A percentile compares a stretch with the other conserved stretches of the same genome.
Conservation (phyloP, 2,329 filamentous ascomycete genomes). For the Ophiostoma tasmaniense region DNA sequence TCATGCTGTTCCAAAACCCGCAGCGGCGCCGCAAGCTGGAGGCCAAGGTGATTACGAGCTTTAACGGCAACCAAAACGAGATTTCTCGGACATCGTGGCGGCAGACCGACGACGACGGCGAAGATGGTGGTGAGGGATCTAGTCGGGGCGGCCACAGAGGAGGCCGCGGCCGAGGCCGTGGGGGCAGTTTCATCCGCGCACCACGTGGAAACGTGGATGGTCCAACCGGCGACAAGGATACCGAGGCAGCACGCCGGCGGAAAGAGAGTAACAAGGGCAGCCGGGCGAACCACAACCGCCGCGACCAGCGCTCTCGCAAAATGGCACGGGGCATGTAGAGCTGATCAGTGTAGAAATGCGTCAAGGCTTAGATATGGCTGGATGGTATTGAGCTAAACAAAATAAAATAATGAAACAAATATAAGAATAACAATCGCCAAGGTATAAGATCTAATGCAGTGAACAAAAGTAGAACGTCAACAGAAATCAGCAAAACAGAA, state of each 20-base stretch:
- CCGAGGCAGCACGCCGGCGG: conserved; percentile 58
- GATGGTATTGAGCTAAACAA: neutral
- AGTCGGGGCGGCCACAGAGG: conserved; percentile 31
- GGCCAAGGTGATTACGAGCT: conserved; percentile 42
- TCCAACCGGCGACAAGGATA: conserved; percentile 59
- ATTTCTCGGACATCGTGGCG: conserved; percentile 60
- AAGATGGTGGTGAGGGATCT: conserved; percentile 20
- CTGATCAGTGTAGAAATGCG: neutral
- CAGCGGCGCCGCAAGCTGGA: conserved; percentile 62
- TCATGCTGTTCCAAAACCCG: conserved; percentile 73
- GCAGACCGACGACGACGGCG: conserved; percentile 28
- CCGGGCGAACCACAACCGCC: conserved; percentile 76
- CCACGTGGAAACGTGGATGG: conserved; percentile 54
- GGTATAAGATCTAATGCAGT: neutral
- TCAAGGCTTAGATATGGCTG: neutral
- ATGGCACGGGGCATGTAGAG: conserved; percentile 48
- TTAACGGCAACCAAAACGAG: conserved; percentile 56
- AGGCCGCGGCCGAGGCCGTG: conserved; percentile 38
- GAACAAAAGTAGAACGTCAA: neutral
- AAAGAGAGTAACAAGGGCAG: conserved; percentile 80
- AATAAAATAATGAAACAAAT: neutral
- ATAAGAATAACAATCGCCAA: neutral
- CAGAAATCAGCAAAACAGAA: neutral
- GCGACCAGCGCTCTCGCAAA: conserved; percentile 60
- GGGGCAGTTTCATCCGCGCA: conserved; percentile 39